Conservation (phyloP, 177 flowering plant genomes). For the Tripterygium wilfordii region DNA sequence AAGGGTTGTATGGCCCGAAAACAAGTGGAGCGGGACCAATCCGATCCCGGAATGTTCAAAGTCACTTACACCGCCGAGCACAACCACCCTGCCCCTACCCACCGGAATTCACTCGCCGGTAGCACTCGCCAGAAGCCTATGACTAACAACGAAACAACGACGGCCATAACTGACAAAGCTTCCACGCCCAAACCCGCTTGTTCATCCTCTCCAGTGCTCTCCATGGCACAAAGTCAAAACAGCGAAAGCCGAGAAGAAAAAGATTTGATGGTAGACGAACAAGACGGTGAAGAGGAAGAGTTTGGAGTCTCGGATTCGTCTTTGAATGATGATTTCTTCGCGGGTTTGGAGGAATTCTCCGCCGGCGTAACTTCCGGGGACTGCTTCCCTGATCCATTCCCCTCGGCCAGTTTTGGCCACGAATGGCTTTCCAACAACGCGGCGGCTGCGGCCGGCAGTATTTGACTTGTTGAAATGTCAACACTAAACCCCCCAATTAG, state of each 20-base stretch:
- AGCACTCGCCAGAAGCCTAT: constrained; percentile 70
- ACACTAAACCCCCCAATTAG: too few species aligned
- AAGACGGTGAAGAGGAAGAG: constrained; percentile 30
- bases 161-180: constrained; percentile 11
- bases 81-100: constrained; percentile 50
- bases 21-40: constrained; percentile 87
- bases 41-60: constrained; percentile 45
- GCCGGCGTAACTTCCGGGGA: constrained; percentile 30
- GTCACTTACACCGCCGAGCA: constrained; percentile 50
- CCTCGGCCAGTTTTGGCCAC: constrained; percentile 31
- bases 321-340: constrained; percentile 53
- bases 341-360: constrained; percentile 57
- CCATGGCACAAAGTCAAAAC: constrained; percentile 16
- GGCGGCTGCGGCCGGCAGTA: constrained; percentile 45
- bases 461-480: constrained; percentile 14
- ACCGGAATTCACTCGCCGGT: constrained; percentile 62
- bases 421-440: constrained; percentile 44
- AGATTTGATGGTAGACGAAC: constrained; percentile 23
- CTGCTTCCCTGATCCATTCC: constrained; percentile 30
- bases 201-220: constrained; percentile 27
- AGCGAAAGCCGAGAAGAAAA: constrained; percentile 34
- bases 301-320: constrained; percentile 27
- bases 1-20: constrained; percentile 91
- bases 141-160: constrained; percentile 8
- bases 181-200: constrained; percentile 22